Evolutionary conservation across 2,329 filamentous ascomycete species (phyloP).

Genomic region (Chaetomium sp.): DNA sequence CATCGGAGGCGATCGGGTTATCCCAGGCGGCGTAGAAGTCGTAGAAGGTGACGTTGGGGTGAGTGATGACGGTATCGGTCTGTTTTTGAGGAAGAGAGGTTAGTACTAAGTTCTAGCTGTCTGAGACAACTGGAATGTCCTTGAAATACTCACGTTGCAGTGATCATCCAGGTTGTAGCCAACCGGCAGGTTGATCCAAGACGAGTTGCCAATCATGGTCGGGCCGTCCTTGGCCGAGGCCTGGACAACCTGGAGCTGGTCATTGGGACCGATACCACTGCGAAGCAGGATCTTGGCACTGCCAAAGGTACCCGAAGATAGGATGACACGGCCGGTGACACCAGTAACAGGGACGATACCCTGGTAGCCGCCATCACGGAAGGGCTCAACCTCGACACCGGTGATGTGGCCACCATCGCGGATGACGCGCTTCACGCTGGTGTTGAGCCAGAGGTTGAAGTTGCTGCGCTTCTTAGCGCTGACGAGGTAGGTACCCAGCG

Average conservation of each 20-base stretch:
- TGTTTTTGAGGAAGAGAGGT: constrained; percentile 15
- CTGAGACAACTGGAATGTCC: not conserved
- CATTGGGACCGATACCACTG: constrained; percentile 54
- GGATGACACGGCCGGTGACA: constrained; percentile 51
- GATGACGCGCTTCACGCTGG: constrained; percentile 54
- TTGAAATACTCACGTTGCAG: constrained; percentile 28
- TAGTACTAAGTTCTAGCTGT: not conserved
- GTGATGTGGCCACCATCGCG: constrained; percentile 52
- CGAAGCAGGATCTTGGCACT: constrained; percentile 56
- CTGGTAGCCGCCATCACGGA: constrained; percentile 41
- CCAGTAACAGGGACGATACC: constrained; percentile 52
- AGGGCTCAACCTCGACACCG: constrained; percentile 51
- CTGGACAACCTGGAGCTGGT: constrained; percentile 42
- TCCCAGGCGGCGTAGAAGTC: constrained; percentile 59
- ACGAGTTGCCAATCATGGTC: constrained; percentile 37
- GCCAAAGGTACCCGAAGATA: constrained; percentile 56
- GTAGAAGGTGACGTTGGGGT: constrained; percentile 48
- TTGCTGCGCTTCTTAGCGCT: constrained; percentile 49
- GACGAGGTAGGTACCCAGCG: constrained; percentile 60
- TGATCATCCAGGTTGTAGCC: constrained; percentile 45
- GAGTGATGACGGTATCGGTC: constrained; percentile 42
- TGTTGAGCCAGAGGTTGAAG: constrained; percentile 56
- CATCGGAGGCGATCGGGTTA: constrained; percentile 39
- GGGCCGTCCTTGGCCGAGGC: constrained; percentile 35
- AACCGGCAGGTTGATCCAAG: constrained; percentile 44